These are phyloP conservation scores for Colletotrichum orchidophilum DNA, from an alignment of 2,329 filamentous ascomycete species.

Conservation along the genomic window DNA sequence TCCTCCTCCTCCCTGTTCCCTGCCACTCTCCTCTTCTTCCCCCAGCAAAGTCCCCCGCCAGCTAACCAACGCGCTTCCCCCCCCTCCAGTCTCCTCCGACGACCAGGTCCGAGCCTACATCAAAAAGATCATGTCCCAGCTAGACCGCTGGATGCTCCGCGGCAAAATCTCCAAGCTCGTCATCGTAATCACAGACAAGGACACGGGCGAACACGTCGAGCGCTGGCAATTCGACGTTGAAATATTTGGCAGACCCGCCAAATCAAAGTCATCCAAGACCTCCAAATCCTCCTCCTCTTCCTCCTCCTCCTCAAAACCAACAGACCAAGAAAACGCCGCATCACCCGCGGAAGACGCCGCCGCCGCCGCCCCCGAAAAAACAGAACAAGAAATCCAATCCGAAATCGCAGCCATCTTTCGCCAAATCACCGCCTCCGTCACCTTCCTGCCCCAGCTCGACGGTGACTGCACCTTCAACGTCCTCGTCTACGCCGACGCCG, in stretches of 20 bases:
- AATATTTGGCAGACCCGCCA: constrained; percentile 44
- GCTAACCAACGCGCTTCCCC: background rate
- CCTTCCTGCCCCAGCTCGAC: constrained; percentile 91
- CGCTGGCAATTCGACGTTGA: constrained; percentile 96
- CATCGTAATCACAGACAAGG: constrained; percentile 95
- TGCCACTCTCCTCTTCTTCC: too few species aligned
- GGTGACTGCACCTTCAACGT: constrained; percentile 99
- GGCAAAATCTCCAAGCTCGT: constrained; percentile 98
- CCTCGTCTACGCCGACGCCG: constrained; percentile 94
- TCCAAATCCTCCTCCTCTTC: constrained; percentile 49
- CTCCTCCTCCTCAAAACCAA: constrained; percentile 58
- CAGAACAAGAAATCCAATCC: constrained; percentile 91
- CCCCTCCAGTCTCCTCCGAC: constrained; percentile 79
- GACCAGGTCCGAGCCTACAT: constrained; percentile 99
- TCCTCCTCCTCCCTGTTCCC: background rate
- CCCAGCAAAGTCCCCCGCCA: background rate
- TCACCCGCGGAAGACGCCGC: constrained; percentile 38
- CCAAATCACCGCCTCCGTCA: constrained; percentile 97
- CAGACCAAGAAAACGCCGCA: constrained; percentile 77
- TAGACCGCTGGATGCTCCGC: constrained; percentile 97
- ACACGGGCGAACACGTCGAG: constrained; percentile 95
- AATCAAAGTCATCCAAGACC: background rate
- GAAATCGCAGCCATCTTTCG: constrained; percentile 98
- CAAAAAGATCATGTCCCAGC: constrained; percentile 98
- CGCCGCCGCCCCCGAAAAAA: constrained; percentile 72